Base-by-base conservation (phyloP, 1,139 yeast genomes). In the Barnettozyma hawaiiensis region DNA sequence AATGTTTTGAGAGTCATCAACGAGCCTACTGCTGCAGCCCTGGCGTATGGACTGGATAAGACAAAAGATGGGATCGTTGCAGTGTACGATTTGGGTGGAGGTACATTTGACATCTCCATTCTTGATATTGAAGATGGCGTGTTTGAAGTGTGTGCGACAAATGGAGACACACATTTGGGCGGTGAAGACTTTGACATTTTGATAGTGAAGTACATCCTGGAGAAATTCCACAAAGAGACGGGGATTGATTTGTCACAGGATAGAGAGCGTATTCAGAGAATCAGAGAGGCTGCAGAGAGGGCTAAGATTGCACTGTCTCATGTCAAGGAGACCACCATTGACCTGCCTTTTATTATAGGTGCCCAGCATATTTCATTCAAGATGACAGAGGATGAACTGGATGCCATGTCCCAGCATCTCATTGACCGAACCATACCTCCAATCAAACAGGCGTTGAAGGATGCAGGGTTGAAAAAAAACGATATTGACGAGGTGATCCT, bases 21-120 rank as follows among this genome's bases (percentile, higher is more conserved):
- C 62, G 92, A 83, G 58, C 92, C 92, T 4, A 83, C 92, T 0
- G 90, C 90, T 2, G 90, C 90, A 1, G 87, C 92, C 0, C 69
- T 84, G 54, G 90, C 92, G 5, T 84, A 83, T 60, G 94, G 94
- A 1, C 64, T 83, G 39, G 59, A 58, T 45, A 68, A 73, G 55
- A 64, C 66, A 39, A 71, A 73, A 39, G 81, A 77, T 57, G 89
- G 89, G 8, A 63, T 76, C 14, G 74, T 84, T 34, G 92, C 92
- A 0, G 94, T 84, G 11, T 84, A 79, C 60, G 94, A 84, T 64
- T 67, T 84, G 42, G 94, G 94, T 46, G 94, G 94, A 21, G 94
- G 94, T 27, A 84, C 94, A 2, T 84, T 84, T 66, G 94, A 84
- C 61, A 81, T 84, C 24, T 83, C 92, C 2, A 77, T 84, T 39